These are phyloP conservation scores for Fusarium musae DNA, from an alignment of 2,329 filamentous ascomycete genomes.

Conservation along the genomic window DNA sequence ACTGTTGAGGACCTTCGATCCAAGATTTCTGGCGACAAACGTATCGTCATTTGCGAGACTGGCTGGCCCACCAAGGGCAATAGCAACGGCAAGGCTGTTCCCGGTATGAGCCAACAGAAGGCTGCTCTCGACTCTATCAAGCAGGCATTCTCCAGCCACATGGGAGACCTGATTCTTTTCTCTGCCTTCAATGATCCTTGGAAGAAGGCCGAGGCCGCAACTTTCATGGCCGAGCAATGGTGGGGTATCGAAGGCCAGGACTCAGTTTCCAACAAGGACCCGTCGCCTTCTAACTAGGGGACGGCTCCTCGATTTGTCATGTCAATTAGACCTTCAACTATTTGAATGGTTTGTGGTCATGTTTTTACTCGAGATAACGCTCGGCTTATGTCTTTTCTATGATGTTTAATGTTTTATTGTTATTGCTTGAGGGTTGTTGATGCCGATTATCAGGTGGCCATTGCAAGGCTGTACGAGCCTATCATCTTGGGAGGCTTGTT, in stretches of 20 bases:
- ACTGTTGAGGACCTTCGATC: constrained; percentile 61
- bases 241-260: constrained; percentile 70
- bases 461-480: constrained; percentile 12
- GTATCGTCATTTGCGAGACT: constrained; percentile 80
- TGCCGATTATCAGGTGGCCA: background rate
- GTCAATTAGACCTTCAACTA: constrained; percentile 2
- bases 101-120: constrained; percentile 73
- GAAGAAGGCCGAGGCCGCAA: constrained; percentile 73
- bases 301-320: constrained; percentile 10
- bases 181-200: constrained; percentile 83
- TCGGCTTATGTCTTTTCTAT: constrained; percentile 5
- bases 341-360: constrained; percentile 10
- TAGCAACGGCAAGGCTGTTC: constrained; percentile 74
- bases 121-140: constrained; percentile 74
- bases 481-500: constrained; percentile 1
- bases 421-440: background rate
- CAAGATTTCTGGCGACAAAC: constrained; percentile 61
- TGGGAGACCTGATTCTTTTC: constrained; percentile 73
- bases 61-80: constrained; percentile 82
- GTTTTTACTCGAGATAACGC: constrained; percentile 1
- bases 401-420: background rate
- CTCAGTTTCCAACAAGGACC: constrained; percentile 38
- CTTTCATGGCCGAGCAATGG: constrained; percentile 78
- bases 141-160: constrained; percentile 62
- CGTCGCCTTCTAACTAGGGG: constrained; percentile 35